Evolutionary conservation across 345 rosid species (phyloP).

Genomic region (Zanthoxylum bungeanum): DNA sequence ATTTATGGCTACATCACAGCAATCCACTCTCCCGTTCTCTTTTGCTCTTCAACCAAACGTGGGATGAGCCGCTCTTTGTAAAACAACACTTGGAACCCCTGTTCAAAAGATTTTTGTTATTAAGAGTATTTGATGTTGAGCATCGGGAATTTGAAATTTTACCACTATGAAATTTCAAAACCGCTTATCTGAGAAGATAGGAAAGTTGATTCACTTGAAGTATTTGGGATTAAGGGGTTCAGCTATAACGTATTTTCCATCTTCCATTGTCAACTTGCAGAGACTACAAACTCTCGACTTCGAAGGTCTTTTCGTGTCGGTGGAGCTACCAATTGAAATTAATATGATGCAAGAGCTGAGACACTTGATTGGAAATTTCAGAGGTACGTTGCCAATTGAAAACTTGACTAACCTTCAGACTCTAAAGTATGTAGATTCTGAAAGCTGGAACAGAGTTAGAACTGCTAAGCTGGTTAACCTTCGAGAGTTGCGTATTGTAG

Average conservation of each 20-base stretch:
- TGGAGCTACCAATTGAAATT: neutral
- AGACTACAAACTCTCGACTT: neutral
- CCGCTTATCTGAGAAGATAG: neutral
- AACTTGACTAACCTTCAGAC: constrained; percentile 2
- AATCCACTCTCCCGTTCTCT: neutral
- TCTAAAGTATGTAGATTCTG: neutral
- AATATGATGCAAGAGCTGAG: neutral
- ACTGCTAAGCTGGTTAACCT: neutral
- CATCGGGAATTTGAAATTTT: too few species aligned
- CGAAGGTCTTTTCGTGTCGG: accelerated
- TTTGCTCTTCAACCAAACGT: neutral
- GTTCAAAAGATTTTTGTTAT: neutral
- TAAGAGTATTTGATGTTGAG: neutral
- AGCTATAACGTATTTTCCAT: neutral
- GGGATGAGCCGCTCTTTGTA: too few species aligned
- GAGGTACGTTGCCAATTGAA: neutral
- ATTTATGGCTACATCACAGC: neutral
- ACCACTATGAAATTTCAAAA: too few species aligned
- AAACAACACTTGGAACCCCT: neutral
- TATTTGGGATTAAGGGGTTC: neutral
- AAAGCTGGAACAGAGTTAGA: neutral
- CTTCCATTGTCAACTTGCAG: neutral
- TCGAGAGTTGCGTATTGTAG: neutral
- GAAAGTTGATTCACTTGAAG: neutral
- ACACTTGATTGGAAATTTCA: neutral